These are phyloP conservation scores for Actinomortierella wolfii DNA, from an alignment of 371 early-diverging fungal species.

Conservation along the genomic window DNA sequence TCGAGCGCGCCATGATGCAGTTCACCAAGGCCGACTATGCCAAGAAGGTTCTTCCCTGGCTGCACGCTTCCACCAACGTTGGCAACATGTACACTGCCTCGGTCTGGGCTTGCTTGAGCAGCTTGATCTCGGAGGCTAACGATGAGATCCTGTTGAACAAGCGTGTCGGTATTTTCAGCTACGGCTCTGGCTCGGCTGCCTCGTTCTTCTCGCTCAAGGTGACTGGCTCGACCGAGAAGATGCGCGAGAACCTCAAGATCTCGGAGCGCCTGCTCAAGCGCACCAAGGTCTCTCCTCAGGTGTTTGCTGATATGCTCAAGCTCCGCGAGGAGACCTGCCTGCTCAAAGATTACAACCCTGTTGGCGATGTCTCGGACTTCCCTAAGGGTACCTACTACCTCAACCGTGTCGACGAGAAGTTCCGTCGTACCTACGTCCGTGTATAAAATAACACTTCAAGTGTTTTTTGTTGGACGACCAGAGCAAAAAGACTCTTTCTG, in stretches of 20 bases:
- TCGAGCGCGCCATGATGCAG: conserved; percentile 90
- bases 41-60: conserved; percentile 80
- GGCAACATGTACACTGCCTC: conserved; percentile 98
- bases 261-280: conserved; percentile 75
- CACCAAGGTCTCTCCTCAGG: conserved; percentile 73
- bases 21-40: conserved; percentile 74
- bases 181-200: conserved; percentile 96
- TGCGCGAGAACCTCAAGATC: conserved; percentile 70
- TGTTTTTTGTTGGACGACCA: too few relatives aligned
- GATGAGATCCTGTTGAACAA: conserved; percentile 75
- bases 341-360: conserved; percentile 79
- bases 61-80: conserved; percentile 85
- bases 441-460: conserved; percentile 13
- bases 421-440: conserved; percentile 86
- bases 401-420: conserved; percentile 88
- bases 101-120: conserved; percentile 88
- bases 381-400: conserved; percentile 84
- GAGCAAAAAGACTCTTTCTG: too few relatives aligned
- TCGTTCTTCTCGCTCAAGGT: conserved; percentile 94
- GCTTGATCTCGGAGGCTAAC: conserved; percentile 78
- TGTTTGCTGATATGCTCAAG: conserved; percentile 83
- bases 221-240: conserved; percentile 60
- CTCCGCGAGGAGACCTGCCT: conserved; percentile 89
- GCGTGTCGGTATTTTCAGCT: conserved; percentile 91
- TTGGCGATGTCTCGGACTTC: conserved; percentile 59